phyloP scores from a whole-genome alignment of 768 basidiomycete genomes.

The Leccinum broughii region DNA sequence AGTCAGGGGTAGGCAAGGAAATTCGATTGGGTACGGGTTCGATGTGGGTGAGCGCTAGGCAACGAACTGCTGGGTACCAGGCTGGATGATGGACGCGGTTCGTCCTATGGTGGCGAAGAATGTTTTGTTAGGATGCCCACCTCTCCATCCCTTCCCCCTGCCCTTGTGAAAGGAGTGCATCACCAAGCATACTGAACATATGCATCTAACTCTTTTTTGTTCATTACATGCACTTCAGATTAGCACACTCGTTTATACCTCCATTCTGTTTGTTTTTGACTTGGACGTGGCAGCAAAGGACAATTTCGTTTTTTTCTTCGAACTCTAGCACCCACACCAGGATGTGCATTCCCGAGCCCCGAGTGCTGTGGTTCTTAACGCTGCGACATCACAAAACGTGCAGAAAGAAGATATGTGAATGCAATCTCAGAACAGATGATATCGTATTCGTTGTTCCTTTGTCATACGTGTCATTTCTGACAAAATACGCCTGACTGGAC shows the following conservation, averaged over 20 bases:
- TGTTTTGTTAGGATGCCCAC: constrained; percentile 62
- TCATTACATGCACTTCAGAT: constrained; percentile 24
- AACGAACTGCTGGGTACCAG: constrained; percentile 64
- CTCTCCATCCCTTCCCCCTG: background rate
- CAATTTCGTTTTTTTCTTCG: constrained; percentile 1
- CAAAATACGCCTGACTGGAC: too few relatives aligned
- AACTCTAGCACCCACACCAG: background rate
- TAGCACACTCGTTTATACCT: constrained; percentile 27
- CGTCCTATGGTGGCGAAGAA: constrained; percentile 72
- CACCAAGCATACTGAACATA: constrained; percentile 32
- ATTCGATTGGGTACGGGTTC: constrained; percentile 80
- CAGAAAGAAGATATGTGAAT: too few relatives aligned
- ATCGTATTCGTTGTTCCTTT: too few relatives aligned
- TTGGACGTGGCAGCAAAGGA: constrained; percentile 20
- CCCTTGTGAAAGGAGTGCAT: constrained; percentile 4
- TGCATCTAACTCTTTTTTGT: constrained; percentile 39
- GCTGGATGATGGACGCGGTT: constrained; percentile 82
- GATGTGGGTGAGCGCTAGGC: constrained; percentile 72
- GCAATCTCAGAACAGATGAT: too few relatives aligned
- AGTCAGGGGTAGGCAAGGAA: constrained; percentile 51
- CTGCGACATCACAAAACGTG: background rate
- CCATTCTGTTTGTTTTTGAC: constrained; percentile 21
- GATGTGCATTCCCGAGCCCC: background rate
- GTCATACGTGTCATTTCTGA: too few relatives aligned
- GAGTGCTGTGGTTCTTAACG: background rate